Conservation (phyloP, 331 rosid species). For the Arachis monticola region DNA sequence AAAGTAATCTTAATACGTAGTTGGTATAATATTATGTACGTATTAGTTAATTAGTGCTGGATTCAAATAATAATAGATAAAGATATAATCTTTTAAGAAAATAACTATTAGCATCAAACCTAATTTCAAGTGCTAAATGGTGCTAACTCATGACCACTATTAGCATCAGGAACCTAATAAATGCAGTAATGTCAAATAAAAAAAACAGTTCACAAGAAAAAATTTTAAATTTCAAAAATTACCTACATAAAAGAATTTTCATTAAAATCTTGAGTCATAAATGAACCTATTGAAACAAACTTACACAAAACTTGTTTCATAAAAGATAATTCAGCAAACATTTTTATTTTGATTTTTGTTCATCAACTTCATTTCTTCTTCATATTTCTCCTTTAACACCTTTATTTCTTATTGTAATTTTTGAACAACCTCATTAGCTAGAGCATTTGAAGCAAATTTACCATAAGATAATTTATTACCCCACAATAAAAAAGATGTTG, state of each 20-base stretch:
- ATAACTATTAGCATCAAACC: too few relatives aligned
- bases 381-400: neutral
- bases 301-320: neutral
- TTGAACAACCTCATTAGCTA: neutral
- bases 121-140: neutral
- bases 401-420: neutral
- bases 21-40: too few relatives aligned
- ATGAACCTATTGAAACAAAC: neutral
- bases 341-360: neutral
- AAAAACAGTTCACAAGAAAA: neutral
- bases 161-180: constrained; percentile 3
- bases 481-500: neutral
- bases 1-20: too few relatives aligned
- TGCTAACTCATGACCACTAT: neutral
- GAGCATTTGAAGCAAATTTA: neutral
- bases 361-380: constrained; percentile 2
- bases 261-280: neutral
- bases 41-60: too few relatives aligned
- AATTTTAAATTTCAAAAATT: neutral
- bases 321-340: neutral
- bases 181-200: neutral
- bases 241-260: neutral
- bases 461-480: neutral
- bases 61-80: too few relatives aligned
- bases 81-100: too few relatives aligned